Percentiles rank a stretch among this genome's conserved stretches.
phyloP scores from a whole-genome alignment of 305 asterid genomes.

The Andrographis paniculata region DNA sequence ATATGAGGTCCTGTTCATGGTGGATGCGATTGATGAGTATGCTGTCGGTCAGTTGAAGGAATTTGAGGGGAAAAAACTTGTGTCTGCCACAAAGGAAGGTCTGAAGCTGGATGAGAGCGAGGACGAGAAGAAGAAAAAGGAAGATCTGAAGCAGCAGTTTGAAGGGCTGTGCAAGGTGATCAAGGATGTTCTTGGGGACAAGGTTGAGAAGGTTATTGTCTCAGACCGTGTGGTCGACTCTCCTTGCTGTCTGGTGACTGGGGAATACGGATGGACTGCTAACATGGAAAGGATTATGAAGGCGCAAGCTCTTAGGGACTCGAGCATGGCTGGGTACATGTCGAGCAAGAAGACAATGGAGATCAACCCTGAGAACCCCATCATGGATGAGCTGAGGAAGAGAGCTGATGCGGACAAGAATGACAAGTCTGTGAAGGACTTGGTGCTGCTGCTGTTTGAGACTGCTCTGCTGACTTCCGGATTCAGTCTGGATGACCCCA shows the following conservation, averaged over 20 bases:
- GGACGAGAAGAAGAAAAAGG: constrained; percentile 56
- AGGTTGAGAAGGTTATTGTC: constrained; percentile 18
- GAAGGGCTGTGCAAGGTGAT: constrained; percentile 59
- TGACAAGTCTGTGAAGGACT: constrained; percentile 66
- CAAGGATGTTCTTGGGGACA: constrained; percentile 49
- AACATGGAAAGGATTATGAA: constrained; percentile 6
- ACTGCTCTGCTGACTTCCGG: constrained; percentile 61
- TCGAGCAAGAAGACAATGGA: constrained; percentile 85
- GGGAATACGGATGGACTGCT: constrained; percentile 59
- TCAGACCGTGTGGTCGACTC: constrained; percentile 56
- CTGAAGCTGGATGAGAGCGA: constrained; percentile 73
- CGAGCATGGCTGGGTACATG: constrained; percentile 89
- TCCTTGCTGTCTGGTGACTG: constrained; percentile 56
- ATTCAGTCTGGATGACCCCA: constrained; percentile 65
- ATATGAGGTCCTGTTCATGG: constrained; percentile 52
- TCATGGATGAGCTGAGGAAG: constrained; percentile 80
- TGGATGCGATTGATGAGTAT: constrained; percentile 81
- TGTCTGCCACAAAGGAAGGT: constrained; percentile 80
- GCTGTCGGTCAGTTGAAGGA: constrained; percentile 74
- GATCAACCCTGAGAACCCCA: constrained; percentile 73
- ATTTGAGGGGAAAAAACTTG: constrained; percentile 68
- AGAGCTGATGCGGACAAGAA: constrained; percentile 86
- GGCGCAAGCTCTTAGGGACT: constrained; percentile 11
- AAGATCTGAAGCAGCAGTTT: constrained; percentile 42
- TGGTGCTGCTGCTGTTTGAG: constrained; percentile 58